phyloP scores from a whole-genome alignment of 2,329 filamentous ascomycete species.

The Venturia nashicola region DNA sequence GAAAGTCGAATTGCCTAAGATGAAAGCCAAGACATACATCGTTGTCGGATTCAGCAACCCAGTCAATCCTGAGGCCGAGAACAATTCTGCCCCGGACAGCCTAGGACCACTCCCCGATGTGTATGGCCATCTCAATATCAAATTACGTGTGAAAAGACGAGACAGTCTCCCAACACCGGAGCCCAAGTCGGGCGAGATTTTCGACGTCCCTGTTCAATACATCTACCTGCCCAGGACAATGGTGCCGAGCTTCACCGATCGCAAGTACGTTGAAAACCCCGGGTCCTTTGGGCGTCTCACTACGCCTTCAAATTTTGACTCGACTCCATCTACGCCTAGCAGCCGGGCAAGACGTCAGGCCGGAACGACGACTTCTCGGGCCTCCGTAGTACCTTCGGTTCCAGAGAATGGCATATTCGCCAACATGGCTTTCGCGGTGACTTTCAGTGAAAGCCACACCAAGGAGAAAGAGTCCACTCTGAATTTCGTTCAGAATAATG shows the following conservation, averaged over 20 bases:
- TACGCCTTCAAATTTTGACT: slow-evolving; percentile 15
- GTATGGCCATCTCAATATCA: slow-evolving; percentile 26
- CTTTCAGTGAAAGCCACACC: slow-evolving; percentile 46
- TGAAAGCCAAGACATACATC: slow-evolving; percentile 32
- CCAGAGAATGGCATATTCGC: slow-evolving; percentile 45
- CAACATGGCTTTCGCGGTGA: slow-evolving; percentile 80
- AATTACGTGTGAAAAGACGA: slow-evolving; percentile 28
- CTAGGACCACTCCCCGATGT: slow-evolving; percentile 28
- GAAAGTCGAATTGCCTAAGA: slow-evolving; percentile 32
- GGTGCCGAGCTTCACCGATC: slow-evolving; percentile 28
- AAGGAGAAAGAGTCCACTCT: slow-evolving; percentile 46
- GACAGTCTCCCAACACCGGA: slow-evolving; percentile 21
- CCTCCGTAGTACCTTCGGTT: slow-evolving; percentile 8
- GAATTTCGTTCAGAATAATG: slow-evolving; percentile 53
- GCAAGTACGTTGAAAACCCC: slow-evolving; percentile 20
- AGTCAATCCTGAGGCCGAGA: slow-evolving; percentile 12
- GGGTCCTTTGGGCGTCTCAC: background rate
- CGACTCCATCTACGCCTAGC: slow-evolving; percentile 33
- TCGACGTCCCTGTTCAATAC: slow-evolving; percentile 27
- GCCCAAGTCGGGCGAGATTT: slow-evolving; percentile 14
- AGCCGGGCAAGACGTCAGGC: slow-evolving; percentile 34
- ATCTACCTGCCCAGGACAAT: slow-evolving; percentile 33
- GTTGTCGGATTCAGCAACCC: slow-evolving; percentile 31
- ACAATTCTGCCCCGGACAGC: slow-evolving; percentile 12
- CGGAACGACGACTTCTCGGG: slow-evolving; percentile 8